Evolutionary conservation across 2,329 filamentous ascomycete genomes (phyloP).

Genomic region (Colletotrichum liriopes): DNA sequence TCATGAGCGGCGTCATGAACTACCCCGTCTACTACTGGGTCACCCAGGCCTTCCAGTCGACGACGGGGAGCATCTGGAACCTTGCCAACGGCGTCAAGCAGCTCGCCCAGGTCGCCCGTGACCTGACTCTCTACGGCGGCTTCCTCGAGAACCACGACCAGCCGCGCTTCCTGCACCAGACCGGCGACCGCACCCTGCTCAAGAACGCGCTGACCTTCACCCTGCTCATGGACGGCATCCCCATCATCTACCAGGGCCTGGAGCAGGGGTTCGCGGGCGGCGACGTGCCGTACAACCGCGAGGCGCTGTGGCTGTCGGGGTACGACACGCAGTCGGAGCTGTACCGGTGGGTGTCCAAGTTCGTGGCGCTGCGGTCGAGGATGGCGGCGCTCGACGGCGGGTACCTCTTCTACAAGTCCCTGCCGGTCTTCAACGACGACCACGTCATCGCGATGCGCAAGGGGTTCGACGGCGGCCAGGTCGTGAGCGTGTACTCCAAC

Average conservation of each 20-base stretch:
- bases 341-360: constrained; percentile 54
- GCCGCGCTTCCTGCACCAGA: constrained; percentile 66
- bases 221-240: constrained; percentile 74
- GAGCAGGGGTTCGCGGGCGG: constrained; percentile 72
- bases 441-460: constrained; percentile 40
- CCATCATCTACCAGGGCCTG: constrained; percentile 77
- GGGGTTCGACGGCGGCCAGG: constrained; percentile 33
- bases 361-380: constrained; percentile 33
- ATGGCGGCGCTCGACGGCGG: constrained; percentile 28
- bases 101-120: constrained; percentile 20
- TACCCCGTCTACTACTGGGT: constrained; percentile 67
- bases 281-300: constrained; percentile 67
- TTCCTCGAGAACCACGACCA: constrained; percentile 76
- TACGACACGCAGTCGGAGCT: constrained; percentile 64
- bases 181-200: constrained; percentile 68
- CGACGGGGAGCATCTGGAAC: constrained; percentile 51
- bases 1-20: constrained; percentile 74
- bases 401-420: constrained; percentile 38
- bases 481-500: constrained; percentile 41
- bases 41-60: constrained; percentile 52
- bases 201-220: constrained; percentile 75
- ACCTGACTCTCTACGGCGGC: constrained; percentile 35
- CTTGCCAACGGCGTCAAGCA: constrained; percentile 52
- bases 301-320: constrained; percentile 70
- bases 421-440: constrained; percentile 21